phyloP scores from a whole-genome alignment of 1,284 basidiomycete genomes.

The Takashimella tepidaria region DNA sequence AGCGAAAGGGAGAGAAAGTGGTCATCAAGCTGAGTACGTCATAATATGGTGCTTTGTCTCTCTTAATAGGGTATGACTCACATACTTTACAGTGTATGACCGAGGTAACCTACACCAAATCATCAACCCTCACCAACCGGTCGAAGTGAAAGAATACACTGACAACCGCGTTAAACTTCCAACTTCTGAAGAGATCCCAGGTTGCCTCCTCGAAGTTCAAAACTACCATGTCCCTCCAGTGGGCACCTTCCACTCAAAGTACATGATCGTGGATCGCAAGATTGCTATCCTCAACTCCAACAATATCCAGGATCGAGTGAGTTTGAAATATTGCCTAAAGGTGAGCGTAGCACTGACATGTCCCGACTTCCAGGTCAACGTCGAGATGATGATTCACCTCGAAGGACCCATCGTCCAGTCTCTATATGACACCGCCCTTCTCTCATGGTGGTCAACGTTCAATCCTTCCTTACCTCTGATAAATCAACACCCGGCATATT shows the following conservation, averaged over 20 bases:
- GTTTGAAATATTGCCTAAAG: too few species aligned
- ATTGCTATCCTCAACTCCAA: conserved; percentile 61
- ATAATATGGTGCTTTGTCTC: background rate
- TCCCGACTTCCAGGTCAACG: conserved; percentile 51
- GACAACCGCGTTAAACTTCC: conserved; percentile 8
- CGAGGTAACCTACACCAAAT: conserved; percentile 26
- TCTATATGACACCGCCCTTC: conserved; percentile 65
- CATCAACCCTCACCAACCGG: conserved; percentile 1
- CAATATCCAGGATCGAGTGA: conserved; percentile 57
- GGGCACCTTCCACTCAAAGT: conserved; percentile 63
- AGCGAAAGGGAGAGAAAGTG: conserved; percentile 20
- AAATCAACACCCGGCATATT: conserved; percentile 15
- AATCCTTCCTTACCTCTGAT: conserved; percentile 57
- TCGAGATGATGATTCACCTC: conserved; percentile 62
- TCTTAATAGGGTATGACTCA: background rate
- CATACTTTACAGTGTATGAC: conserved; percentile 19
- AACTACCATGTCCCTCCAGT: conserved; percentile 38
- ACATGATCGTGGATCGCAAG: conserved; percentile 63
- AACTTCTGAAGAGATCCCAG: conserved; percentile 12
- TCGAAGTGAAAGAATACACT: conserved; percentile 7
- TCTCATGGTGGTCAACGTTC: conserved; percentile 58
- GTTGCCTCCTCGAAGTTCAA: conserved; percentile 19
- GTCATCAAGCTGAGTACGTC: conserved; percentile 31
- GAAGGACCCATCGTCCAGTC: conserved; percentile 65
- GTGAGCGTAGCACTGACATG: too few species aligned